phyloP scores from a whole-genome alignment of 192 early-diverging fungal species.

The Rhizophagus sp. region DNA sequence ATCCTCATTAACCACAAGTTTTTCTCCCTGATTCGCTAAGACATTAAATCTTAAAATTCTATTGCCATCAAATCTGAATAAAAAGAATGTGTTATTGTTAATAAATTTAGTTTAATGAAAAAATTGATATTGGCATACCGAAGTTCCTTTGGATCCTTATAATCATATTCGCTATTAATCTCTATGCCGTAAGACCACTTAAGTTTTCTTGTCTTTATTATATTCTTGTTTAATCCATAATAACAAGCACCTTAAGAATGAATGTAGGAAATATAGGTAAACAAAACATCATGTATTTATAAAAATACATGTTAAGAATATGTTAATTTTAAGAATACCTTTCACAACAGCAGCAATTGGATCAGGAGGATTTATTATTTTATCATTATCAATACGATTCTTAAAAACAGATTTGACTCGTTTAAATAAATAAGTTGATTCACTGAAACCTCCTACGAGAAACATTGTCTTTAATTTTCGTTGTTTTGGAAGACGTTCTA shows the following conservation, averaged over 20 bases:
- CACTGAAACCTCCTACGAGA: constrained; percentile 59
- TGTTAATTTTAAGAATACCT: constrained; percentile 43
- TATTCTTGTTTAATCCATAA: constrained; percentile 34
- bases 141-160: neutral
- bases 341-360: constrained; percentile 55
- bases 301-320: neutral
- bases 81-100: neutral
- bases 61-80: neutral
- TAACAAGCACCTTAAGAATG: neutral
- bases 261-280: neutral
- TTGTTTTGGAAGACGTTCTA: constrained; percentile 36
- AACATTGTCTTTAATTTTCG: constrained; percentile 47
- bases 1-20: neutral
- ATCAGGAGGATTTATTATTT: constrained; percentile 52
- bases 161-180: neutral
- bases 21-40: neutral
- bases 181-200: constrained; percentile 25
- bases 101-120: neutral
- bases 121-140: neutral
- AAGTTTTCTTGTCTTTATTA: neutral
- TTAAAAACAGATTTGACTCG: constrained; percentile 50
- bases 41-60: neutral
- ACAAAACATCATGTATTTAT: too few relatives aligned
- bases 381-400: constrained; percentile 37
- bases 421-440: constrained; percentile 50